Evolutionary conservation across 495 filamentous ascomycete species (phyloP).

Genomic region (Usnea hakonensis): DNA sequence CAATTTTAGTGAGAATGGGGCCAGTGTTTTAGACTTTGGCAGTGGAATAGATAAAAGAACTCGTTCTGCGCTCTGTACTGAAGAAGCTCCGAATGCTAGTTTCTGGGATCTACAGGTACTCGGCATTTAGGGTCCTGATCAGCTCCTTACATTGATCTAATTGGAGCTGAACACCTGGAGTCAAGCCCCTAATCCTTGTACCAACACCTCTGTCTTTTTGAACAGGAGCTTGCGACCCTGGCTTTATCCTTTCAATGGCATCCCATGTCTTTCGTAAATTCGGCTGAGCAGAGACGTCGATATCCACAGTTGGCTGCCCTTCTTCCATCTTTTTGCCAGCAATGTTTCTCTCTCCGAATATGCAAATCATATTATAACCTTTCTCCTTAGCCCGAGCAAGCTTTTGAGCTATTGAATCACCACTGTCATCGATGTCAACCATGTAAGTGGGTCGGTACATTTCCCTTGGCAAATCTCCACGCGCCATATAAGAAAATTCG

Average conservation of each 20-base stretch:
- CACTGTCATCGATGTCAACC: constrained; percentile 65
- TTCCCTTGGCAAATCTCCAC: not conserved
- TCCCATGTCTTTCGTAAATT: constrained; percentile 10
- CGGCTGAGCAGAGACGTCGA: constrained; percentile 40
- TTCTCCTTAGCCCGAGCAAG: constrained; percentile 61
- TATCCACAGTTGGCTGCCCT: constrained; percentile 29
- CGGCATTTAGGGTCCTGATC: constrained; percentile 1
- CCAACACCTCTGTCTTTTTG: constrained; percentile 12
- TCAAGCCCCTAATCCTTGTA: not conserved
- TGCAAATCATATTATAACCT: constrained; percentile 66
- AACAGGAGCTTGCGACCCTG: constrained; percentile 11
- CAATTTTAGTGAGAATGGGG: not conserved
- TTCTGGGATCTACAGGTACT: constrained; percentile 3
- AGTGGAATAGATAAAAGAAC: not conserved
- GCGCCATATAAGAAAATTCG: not conserved
- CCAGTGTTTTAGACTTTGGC: not conserved
- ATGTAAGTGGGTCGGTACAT: constrained; percentile 22
- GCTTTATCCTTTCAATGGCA: constrained; percentile 12
- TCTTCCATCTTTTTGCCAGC: constrained; percentile 19
- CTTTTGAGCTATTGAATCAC: constrained; percentile 57
- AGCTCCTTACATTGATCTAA: not conserved
- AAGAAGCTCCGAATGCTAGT: not conserved
- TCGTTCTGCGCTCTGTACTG: not conserved
- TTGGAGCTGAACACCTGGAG: constrained; percentile 2
- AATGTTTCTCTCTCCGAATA: constrained; percentile 56